These are phyloP conservation scores for Dothideomycetidae sp. DNA, from an alignment of 2,329 filamentous ascomycete species.

Conservation along the genomic window DNA sequence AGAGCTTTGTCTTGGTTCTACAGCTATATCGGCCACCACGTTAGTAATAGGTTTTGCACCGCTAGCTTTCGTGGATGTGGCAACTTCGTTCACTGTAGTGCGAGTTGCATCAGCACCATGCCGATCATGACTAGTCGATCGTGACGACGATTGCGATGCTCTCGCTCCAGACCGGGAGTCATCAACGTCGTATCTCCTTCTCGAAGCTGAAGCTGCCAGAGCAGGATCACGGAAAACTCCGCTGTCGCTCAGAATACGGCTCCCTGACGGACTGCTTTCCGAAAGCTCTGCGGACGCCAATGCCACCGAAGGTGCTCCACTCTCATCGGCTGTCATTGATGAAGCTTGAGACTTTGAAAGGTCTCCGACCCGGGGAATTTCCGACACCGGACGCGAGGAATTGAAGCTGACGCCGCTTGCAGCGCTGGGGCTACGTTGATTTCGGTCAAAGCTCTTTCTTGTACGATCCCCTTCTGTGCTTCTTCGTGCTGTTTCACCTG, in stretches of 20 bases:
- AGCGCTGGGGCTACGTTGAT: conserved; percentile 48
- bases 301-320: conserved; percentile 11
- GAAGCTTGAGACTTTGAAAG: conserved; percentile 58
- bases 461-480: no score
- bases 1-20: conserved; percentile 5
- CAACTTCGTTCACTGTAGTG: no score
- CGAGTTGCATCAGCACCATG: conserved; percentile 24
- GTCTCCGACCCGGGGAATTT: conserved; percentile 35
- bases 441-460: conserved; percentile 25
- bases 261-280: conserved; percentile 66
- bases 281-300: conserved; percentile 42
- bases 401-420: conserved; percentile 40
- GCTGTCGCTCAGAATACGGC: conserved; percentile 75
- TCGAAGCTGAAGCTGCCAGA: conserved; percentile 26
- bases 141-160: not conserved
- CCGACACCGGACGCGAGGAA: conserved; percentile 35
- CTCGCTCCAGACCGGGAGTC: no score
- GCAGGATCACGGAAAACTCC: conserved; percentile 78
- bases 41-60: conserved; percentile 2
- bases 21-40: not conserved
- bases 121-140: conserved; percentile 7
- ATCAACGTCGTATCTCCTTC: no score
- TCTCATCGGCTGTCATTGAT: conserved; percentile 33
- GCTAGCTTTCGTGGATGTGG: conserved; percentile 2
- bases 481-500: no score